A percentile compares a stretch with the other conserved stretches of the same genome.
Conservation (phyloP, 2,329 filamentous ascomycete species). For the Phaeophleospora eucalypticola region DNA sequence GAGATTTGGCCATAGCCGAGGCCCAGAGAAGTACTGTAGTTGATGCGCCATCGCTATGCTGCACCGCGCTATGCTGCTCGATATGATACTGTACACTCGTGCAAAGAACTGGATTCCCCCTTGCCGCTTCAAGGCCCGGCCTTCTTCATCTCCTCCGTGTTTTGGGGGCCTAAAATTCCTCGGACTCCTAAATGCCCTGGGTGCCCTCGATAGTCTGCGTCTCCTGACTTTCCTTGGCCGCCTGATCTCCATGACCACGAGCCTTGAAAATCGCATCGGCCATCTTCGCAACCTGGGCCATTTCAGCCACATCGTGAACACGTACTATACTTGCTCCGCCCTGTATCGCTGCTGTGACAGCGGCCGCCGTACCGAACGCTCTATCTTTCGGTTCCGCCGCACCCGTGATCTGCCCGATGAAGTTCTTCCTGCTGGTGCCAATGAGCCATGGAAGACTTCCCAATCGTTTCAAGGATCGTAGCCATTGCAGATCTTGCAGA, state of each 20-base stretch:
- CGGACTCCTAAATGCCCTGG: no score
- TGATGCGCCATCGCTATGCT: no score
- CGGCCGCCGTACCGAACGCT: conserved; percentile 81
- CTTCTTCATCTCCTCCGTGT: background rate
- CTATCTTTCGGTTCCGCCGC: conserved; percentile 67
- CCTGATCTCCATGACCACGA: background rate
- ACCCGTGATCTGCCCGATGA: conserved; percentile 78
- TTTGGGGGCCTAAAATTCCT: no score
- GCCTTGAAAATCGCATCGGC: conserved; percentile 69
- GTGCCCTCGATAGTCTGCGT: no score
- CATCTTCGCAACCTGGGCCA: conserved; percentile 80
- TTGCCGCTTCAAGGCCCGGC: background rate
- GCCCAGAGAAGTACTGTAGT: no score
- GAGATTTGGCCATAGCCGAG: no score
- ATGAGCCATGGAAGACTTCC: conserved; percentile 79
- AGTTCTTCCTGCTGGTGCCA: conserved; percentile 82
- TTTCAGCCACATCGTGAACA: conserved; percentile 86
- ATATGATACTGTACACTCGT: background rate
- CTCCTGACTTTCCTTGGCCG: background rate
- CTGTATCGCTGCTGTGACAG: conserved; percentile 77
- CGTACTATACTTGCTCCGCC: conserved; percentile 88
- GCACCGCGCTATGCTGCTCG: background rate
- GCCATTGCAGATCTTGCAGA: conserved; percentile 65
- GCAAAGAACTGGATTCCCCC: background rate
- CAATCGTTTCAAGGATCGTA: conserved; percentile 50